A percentile compares a stretch with the other conserved stretches of the same genome.
These are phyloP conservation scores for Ajuga reptans DNA, from an alignment of 305 asterid genomes.

Conservation along the genomic window DNA sequence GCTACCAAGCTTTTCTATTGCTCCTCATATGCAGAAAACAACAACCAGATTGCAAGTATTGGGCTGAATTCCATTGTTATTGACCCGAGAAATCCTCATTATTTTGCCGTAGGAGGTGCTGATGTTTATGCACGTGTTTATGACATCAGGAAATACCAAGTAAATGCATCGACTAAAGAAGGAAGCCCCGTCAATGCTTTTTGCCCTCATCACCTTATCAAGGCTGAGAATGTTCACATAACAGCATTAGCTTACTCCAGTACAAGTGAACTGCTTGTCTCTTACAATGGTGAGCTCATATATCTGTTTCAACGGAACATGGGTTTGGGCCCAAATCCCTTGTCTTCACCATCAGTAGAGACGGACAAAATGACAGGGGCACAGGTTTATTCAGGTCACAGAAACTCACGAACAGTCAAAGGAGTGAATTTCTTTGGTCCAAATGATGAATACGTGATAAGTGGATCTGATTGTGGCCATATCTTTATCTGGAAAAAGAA, in stretches of 20 bases:
- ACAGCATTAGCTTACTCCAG: conserved; percentile 66
- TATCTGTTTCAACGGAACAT: conserved; percentile 56
- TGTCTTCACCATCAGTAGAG: conserved; percentile 30
- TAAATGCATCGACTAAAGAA: conserved; percentile 32
- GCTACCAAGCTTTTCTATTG: conserved; percentile 62
- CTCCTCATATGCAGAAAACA: conserved; percentile 35
- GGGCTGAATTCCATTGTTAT: conserved; percentile 59
- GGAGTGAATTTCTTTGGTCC: conserved; percentile 83
- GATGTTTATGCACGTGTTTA: conserved; percentile 71
- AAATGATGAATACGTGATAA: conserved; percentile 55
- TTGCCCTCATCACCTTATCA: conserved; percentile 51
- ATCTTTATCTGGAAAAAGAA: conserved; percentile 76
- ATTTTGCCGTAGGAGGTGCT: conserved; percentile 63
- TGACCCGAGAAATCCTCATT: conserved; percentile 75
- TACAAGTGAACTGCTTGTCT: conserved; percentile 62
- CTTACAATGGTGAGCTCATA: conserved; percentile 68
- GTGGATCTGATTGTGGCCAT: conserved; percentile 84
- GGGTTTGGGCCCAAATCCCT: conserved; percentile 58
- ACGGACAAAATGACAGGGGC: conserved; percentile 26
- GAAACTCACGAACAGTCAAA: conserved; percentile 67
- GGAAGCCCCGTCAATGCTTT: conserved; percentile 47
- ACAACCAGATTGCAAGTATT: conserved; percentile 33
- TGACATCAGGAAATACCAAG: conserved; percentile 54
- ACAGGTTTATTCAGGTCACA: conserved; percentile 60
- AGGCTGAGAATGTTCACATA: conserved; percentile 43